Evolutionary conservation across 2,329 filamentous ascomycete species (phyloP).

Genomic region (Venturia effusa): DNA sequence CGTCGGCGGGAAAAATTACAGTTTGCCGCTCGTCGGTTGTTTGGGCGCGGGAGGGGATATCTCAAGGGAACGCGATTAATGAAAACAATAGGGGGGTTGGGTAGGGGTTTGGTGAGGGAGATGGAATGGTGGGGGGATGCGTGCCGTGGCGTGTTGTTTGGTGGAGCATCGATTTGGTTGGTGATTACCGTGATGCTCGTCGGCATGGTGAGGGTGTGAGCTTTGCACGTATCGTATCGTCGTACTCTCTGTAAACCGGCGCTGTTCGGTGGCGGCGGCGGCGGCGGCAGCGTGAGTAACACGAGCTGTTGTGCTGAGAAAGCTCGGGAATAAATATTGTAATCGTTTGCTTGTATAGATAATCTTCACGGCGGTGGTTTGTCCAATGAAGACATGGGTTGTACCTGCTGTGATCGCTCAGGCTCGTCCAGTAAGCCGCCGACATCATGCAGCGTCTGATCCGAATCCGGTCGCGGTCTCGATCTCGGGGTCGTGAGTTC

Average conservation of each 20-base stretch:
- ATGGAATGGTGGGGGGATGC: too few species aligned
- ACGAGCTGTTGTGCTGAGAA: not conserved
- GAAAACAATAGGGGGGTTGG: too few species aligned
- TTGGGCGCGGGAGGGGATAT: too few species aligned
- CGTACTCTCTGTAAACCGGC: not conserved
- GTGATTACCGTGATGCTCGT: too few species aligned
- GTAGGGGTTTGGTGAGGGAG: too few species aligned
- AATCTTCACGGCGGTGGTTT: not conserved
- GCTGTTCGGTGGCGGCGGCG: too few species aligned
- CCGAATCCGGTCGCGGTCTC: constrained; percentile 4
- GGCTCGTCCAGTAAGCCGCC: constrained; percentile 6
- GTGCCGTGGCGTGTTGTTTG: too few species aligned
- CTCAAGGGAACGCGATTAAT: too few species aligned
- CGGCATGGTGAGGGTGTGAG: not conserved
- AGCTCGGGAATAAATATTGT: not conserved
- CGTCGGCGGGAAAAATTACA: too few species aligned
- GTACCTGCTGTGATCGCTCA: not conserved
- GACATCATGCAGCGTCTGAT: constrained; percentile 10
- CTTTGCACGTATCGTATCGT: not conserved
- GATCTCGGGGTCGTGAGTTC: not conserved
- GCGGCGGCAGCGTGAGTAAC: not conserved
- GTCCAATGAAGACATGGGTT: not conserved
- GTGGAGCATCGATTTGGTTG: too few species aligned
- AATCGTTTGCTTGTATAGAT: not conserved
- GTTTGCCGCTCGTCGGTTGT: too few species aligned